A percentile compares a stretch with the other conserved stretches of the same genome.
These are phyloP conservation scores for Scleroderma citrinum DNA, from an alignment of 768 basidiomycete genomes.

Conservation along the genomic window DNA sequence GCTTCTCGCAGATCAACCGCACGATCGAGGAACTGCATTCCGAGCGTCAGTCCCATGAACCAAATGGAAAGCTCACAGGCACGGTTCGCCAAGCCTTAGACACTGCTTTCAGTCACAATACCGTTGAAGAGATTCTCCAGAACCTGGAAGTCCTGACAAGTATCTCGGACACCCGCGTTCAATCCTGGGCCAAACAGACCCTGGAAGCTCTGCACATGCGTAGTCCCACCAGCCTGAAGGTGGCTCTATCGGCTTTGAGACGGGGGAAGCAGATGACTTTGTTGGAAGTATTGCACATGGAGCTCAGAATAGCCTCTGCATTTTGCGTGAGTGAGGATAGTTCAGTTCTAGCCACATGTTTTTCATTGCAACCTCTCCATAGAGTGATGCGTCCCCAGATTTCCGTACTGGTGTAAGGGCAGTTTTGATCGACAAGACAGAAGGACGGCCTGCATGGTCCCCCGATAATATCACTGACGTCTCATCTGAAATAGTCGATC, in stretches of 20 bases:
- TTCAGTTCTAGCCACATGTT: constrained; percentile 6
- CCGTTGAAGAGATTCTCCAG: constrained; percentile 65
- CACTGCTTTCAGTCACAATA: constrained; percentile 61
- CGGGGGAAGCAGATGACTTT: constrained; percentile 60
- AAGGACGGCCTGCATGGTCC: constrained; percentile 61
- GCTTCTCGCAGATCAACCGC: constrained; percentile 51
- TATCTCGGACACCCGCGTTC: constrained; percentile 39
- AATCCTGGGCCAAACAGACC: constrained; percentile 72
- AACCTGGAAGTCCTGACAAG: constrained; percentile 42
- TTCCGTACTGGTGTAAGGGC: constrained; percentile 77
- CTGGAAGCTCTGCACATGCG: constrained; percentile 55
- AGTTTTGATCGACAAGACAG: constrained; percentile 49
- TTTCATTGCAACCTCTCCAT: constrained; percentile 10
- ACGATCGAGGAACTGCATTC: constrained; percentile 58
- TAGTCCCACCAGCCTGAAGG: constrained; percentile 90
- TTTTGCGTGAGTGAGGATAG: constrained; percentile 64
- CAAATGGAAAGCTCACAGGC: constrained; percentile 49
- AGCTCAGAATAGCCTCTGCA: constrained; percentile 82
- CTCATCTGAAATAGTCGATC: constrained; percentile 45
- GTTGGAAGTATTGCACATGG: constrained; percentile 69
- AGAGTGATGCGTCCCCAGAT: constrained; percentile 79
- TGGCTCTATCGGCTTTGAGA: constrained; percentile 77
- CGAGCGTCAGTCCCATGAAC: constrained; percentile 56
- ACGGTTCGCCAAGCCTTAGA: constrained; percentile 74
- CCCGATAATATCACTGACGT: constrained; percentile 62